phyloP scores from a whole-genome alignment of 148 eudicot species.

The Camellia lanceoleosa region DNA sequence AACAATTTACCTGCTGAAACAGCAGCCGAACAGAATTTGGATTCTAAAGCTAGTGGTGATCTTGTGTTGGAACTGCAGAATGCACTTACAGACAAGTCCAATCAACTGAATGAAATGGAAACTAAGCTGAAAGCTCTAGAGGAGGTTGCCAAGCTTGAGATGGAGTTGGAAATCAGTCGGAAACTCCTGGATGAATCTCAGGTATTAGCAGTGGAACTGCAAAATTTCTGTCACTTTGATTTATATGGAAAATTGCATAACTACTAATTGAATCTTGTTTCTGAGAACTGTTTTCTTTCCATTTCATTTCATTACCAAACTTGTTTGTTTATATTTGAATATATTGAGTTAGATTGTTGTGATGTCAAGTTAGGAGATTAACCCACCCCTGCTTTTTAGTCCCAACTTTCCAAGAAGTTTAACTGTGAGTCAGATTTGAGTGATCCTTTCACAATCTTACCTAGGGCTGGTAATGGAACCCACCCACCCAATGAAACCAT shows the following conservation, averaged over 20 bases:
- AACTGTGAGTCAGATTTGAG: too few relatives aligned
- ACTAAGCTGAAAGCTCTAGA: conserved; percentile 53
- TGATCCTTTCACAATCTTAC: too few relatives aligned
- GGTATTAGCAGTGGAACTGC: conserved; percentile 39
- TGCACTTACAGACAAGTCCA: conserved; percentile 60
- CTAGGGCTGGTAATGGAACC: too few relatives aligned
- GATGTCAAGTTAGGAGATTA: too few relatives aligned
- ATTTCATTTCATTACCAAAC: background rate
- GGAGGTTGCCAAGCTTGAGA: conserved; percentile 66
- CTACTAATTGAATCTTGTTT: background rate
- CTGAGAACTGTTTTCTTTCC: background rate
- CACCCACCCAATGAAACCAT: too few relatives aligned
- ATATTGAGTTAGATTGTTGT: too few relatives aligned
- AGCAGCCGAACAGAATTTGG: conserved; percentile 29
- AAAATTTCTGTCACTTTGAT: background rate
- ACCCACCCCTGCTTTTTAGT: too few relatives aligned
- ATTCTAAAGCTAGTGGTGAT: conserved; percentile 34
- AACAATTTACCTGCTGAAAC: conserved; percentile 34
- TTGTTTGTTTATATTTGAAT: too few relatives aligned
- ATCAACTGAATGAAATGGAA: conserved; percentile 55
- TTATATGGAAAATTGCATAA: background rate
- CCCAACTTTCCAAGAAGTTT: too few relatives aligned
- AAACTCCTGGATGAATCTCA: conserved; percentile 95
- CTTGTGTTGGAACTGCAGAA: conserved; percentile 58
- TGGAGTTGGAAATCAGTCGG: conserved; percentile 71